Evolutionary conservation across 148 eudicot genomes (phyloP).

Genomic region (Vaccinium myrtillus): DNA sequence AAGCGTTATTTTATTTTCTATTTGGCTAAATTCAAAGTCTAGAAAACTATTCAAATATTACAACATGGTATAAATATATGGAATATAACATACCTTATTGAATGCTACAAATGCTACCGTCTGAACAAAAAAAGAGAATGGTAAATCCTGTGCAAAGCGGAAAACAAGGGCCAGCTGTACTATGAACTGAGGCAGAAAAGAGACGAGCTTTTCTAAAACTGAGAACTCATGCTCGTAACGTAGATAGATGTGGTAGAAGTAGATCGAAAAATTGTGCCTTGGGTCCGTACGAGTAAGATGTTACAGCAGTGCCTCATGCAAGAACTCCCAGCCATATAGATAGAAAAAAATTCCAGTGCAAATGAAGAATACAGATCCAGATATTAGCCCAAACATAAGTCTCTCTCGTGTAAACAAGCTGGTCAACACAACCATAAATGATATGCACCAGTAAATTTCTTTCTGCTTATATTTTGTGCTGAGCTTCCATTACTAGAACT

Average conservation of each 20-base stretch:
- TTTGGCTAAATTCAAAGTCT: background rate
- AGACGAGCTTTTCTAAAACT: constrained; percentile 65
- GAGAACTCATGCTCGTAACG: constrained; percentile 64
- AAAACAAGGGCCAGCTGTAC: constrained; percentile 77
- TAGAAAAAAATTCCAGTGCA: constrained; percentile 69
- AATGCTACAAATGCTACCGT: constrained; percentile 97
- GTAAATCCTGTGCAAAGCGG: constrained; percentile 72
- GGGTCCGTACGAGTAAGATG: constrained; percentile 95
- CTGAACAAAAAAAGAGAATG: constrained; percentile 85
- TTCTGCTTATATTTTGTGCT: constrained; percentile 23
- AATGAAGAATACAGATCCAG: constrained; percentile 69
- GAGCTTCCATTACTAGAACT: constrained; percentile 31
- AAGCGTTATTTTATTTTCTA: background rate
- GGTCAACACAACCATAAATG: constrained; percentile 27
- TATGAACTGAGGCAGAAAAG: constrained; percentile 85
- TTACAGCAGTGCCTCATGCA: constrained; percentile 87
- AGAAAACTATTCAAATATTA: background rate
- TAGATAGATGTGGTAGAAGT: constrained; percentile 94
- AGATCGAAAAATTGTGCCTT: constrained; percentile 92
- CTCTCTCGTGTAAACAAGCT: constrained; percentile 60
- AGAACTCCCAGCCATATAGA: constrained; percentile 83
- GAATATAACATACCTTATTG: constrained; percentile 62
- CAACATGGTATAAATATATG: background rate
- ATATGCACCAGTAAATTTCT: constrained; percentile 15
- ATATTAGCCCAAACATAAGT: constrained; percentile 64